Conservation (phyloP, 805 yeast species). For the Torulaspora gathmanii region DNA sequence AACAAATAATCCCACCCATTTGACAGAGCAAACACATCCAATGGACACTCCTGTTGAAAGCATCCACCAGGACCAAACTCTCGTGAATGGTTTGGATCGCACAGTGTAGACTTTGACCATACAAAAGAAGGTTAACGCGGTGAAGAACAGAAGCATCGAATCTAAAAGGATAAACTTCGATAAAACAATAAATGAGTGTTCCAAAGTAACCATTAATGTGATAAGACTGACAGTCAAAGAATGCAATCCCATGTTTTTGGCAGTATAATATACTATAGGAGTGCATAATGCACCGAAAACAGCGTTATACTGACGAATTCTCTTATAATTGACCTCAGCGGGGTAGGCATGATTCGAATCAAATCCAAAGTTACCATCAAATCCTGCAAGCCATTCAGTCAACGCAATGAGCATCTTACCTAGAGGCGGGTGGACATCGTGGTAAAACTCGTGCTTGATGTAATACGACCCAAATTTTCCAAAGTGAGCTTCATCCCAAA, state of each 20-base stretch:
- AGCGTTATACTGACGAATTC: constrained; percentile 88
- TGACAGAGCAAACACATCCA: constrained; percentile 80
- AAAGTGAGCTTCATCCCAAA: constrained; percentile 98
- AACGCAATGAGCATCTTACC: constrained; percentile 91
- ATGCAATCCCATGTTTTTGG: constrained; percentile 68
- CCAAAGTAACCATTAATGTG: constrained; percentile 74
- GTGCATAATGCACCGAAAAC: constrained; percentile 76
- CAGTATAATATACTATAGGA: constrained; percentile 81
- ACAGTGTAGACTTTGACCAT: constrained; percentile 67
- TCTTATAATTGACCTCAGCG: constrained; percentile 66
- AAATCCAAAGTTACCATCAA: constrained; percentile 84
- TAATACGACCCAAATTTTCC: constrained; percentile 95
- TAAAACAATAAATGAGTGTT: constrained; percentile 76
- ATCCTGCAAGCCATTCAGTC: constrained; percentile 81
- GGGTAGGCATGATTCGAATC: constrained; percentile 79
- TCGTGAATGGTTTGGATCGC: constrained; percentile 50
- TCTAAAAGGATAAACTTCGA: constrained; percentile 88
- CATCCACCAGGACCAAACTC: constrained; percentile 71
- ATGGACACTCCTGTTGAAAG: constrained; percentile 58
- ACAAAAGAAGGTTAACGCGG: constrained; percentile 73
- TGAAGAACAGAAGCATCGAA: constrained; percentile 85
- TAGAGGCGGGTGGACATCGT: constrained; percentile 96
- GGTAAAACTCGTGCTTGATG: constrained; percentile 81
- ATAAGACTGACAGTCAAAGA: constrained; percentile 71
- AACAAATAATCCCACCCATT: constrained; percentile 78